Evolutionary conservation across 2,329 filamentous ascomycete genomes (phyloP), one percentile per base, ranked within the genome.

Genomic region (Paecilomyces dactylethromorphus): DNA sequence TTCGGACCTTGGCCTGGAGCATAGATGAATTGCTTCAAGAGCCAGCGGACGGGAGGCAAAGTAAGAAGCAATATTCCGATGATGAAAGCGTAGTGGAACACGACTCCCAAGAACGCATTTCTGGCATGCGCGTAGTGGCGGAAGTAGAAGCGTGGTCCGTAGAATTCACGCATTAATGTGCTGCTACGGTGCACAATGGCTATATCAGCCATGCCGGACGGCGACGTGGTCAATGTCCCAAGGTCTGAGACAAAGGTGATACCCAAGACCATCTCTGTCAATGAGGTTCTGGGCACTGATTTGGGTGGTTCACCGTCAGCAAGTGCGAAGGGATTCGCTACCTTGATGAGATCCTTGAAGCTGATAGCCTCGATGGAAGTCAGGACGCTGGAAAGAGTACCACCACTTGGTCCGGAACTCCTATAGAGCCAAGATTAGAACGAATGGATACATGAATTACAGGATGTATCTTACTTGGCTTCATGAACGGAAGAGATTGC

Each of bases 341-440:
- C 69, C 58, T 78, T 78, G 18, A 71, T 69, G 3, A 87, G 64
- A 32, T 84, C 74, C n/a, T 67, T 69, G 6, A 64, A 69, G 65
- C 72, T 81, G 78, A 63, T 76, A 64, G 59, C 79, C 53, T 73
- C 79, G 61, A 84, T 78, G 8, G 83, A 68, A 32, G 77, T 81
- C 13, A 97, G 72, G 3, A 86, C 77, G 0, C 91, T 92, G 33
- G 84, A 80, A 3, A 92, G 74, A 1, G 89, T 86, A 35, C 85
- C 85, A 29, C 85, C 85, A 56, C 82, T 85, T 3, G 79, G 71
- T 5, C 76, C 76, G 4, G 78, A 76, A 22, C 67, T 66, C 58
- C 72, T 74, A 39, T n/a, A 2, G 7, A 24, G 2, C n/a, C 7
- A 50, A 62, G 58, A 64, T 65, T 56, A 61, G 53, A 35, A 35